Evolutionary conservation across 371 early-diverging fungal species (phyloP), one percentile per base, ranked within the genome.

Genomic region (Catenaria anguillulae): DNA sequence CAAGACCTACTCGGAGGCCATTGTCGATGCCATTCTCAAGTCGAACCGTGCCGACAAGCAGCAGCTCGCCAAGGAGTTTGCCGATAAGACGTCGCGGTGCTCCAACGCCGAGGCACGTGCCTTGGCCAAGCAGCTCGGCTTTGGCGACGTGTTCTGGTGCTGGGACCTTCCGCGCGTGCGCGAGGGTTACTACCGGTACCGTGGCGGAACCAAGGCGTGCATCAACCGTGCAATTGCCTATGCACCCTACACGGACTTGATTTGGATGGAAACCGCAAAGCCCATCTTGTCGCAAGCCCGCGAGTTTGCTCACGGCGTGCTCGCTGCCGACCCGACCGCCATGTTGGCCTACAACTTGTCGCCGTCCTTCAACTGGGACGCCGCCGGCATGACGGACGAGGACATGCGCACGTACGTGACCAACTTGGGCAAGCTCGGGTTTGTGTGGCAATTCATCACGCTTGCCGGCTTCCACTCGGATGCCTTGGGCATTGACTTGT

Each of bases 341-440:
- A 73, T 83, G 73, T 84, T 96, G 55, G 89, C 92, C 56, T 97
- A 97, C 84, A 96, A 97, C 83, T 72, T 96, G 65, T 91, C 91
- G 34, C 98, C 98, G 33, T 93, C 93, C 52, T 97, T 96, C 83
- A 97, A 97, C 86, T 97, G 96, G 95, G 94, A 88, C 67, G 88
- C 93, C 45, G 93, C 97, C 35, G 95, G 95, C 62, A 79, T 95
- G 85, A 84, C 75, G 52, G 96, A 96, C 72, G 69, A 84, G 24
- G 85, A 93, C 68, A 93, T 97, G 77, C 76, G 81, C 42, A 71
- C 77, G 60, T 97, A 84, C 70, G 84, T 93, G 63, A 68, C 68
- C 26, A 83, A 86, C 62, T 78, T 97, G 37, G 94, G 89, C 62
- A 79, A 80, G 69, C 83, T 96, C n/a, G 96, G 96, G 33, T 96